Conservation (phyloP, 1,284 basidiomycete species). For the Apiotrichum mycotoxinovorans region DNA sequence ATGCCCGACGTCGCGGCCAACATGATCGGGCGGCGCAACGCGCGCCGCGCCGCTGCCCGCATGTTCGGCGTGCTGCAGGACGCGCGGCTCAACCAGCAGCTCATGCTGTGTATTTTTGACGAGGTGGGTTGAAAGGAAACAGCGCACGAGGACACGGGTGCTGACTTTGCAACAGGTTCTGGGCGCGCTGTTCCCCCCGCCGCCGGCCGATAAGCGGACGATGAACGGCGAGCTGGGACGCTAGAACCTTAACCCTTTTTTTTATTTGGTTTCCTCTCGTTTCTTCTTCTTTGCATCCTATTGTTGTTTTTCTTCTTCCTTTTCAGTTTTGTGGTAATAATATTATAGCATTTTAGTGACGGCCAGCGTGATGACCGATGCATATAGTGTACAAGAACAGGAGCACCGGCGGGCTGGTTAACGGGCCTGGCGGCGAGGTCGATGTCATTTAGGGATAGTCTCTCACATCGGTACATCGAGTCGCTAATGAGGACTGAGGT, state of each 20-base stretch:
- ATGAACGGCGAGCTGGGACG: not conserved
- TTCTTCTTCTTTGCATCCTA: no score
- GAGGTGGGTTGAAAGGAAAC: constrained; percentile 58
- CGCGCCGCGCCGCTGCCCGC: constrained; percentile 79
- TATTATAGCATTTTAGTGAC: no score
- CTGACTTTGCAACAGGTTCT: not conserved
- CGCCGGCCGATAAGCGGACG: not conserved
- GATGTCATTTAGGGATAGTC: no score
- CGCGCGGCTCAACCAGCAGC: constrained; percentile 83
- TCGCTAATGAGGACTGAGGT: no score
- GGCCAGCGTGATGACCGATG: no score
- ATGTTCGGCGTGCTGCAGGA: constrained; percentile 93
- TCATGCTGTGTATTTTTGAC: constrained; percentile 79
- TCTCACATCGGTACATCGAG: no score
- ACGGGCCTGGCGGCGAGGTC: no score
- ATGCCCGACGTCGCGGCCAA: constrained; percentile 93
- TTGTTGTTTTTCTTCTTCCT: no score
- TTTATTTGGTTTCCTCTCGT: not conserved
- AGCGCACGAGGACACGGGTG: not conserved
- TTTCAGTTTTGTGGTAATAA: no score
- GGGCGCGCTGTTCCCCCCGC: not conserved
- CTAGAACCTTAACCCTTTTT: not conserved
- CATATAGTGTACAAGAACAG: no score
- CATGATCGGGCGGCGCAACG: constrained; percentile 92
- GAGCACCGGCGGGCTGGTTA: no score